Conservation (phyloP, 2,329 filamentous ascomycete genomes). For the Metarhizium guizhouense region DNA sequence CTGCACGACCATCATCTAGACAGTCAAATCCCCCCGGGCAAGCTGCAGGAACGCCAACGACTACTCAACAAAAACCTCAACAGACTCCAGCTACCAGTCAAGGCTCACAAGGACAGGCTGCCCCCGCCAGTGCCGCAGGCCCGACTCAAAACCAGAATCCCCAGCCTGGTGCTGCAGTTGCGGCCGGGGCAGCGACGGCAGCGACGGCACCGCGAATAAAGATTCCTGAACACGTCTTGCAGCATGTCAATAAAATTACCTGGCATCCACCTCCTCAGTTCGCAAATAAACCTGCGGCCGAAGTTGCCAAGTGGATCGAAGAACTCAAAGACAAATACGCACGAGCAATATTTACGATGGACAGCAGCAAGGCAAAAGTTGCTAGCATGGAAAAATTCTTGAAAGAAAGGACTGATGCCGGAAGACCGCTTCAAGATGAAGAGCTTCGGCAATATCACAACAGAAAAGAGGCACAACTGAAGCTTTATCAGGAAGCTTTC, state of each 20-base stretch:
- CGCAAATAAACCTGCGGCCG: constrained; percentile 29
- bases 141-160: constrained; percentile 13
- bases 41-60: constrained; percentile 10
- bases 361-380: constrained; percentile 32
- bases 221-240: constrained; percentile 34
- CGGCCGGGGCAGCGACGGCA: constrained; percentile 8
- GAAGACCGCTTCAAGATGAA: constrained; percentile 35
- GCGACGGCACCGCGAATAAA: constrained; percentile 18
- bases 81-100: constrained; percentile 2
- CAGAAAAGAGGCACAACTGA: constrained; percentile 34
- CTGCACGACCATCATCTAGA: constrained; percentile 13
- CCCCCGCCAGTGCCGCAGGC: constrained; percentile 5
- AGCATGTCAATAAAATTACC: constrained; percentile 38
- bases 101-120: background rate
- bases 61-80: constrained; percentile 8
- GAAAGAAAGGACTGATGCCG: constrained; percentile 33
- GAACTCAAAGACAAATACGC: constrained; percentile 39
- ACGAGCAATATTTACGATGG: constrained; percentile 41
- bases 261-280: constrained; percentile 36
- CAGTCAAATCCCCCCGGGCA: constrained; percentile 9
- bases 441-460: constrained; percentile 36
- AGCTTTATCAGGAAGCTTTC: constrained; percentile 36
- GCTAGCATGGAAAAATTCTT: constrained; percentile 31
- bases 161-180: constrained; percentile 3
- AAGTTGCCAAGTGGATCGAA: constrained; percentile 39